These are phyloP conservation scores for Helianthus tuberosus DNA, from an alignment of 129 eudicot genomes.

Conservation along the genomic window DNA sequence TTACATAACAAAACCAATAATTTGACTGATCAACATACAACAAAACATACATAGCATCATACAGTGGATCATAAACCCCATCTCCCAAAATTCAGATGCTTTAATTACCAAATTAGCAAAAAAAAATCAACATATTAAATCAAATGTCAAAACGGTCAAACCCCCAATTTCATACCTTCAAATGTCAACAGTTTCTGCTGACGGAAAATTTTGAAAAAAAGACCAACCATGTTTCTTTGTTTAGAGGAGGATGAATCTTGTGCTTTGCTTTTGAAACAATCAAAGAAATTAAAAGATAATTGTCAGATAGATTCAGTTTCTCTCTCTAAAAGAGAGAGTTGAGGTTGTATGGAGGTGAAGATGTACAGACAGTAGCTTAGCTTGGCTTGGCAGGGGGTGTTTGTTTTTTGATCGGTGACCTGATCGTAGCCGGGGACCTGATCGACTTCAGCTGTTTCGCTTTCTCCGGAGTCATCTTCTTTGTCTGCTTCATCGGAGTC, in stretches of 20 bases:
- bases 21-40: slow-evolving; percentile 5
- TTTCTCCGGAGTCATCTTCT: too few relatives aligned
- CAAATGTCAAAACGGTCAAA: neutral
- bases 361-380: too few relatives aligned
- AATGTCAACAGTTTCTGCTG: slow-evolving; percentile 43
- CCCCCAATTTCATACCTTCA: slow-evolving; percentile 2
- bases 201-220: slow-evolving; percentile 77
- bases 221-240: slow-evolving; percentile 56
- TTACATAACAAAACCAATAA: neutral
- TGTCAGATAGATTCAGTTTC: slow-evolving; percentile 4
- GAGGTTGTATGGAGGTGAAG: too few relatives aligned
- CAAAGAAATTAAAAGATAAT: neutral
- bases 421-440: too few relatives aligned
- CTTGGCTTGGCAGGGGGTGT: too few relatives aligned
- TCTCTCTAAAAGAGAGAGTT: too few relatives aligned
- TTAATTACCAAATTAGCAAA: neutral
- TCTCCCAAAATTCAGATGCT: neutral
- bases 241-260: neutral
- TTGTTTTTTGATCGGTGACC: too few relatives aligned
- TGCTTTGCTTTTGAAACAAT: neutral
- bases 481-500: too few relatives aligned
- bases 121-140: neutral
- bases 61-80: neutral
- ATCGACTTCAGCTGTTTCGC: too few relatives aligned
- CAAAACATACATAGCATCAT: neutral